These are phyloP conservation scores for Cubamyces sp. DNA, from an alignment of 768 basidiomycete species.

Conservation along the genomic window DNA sequence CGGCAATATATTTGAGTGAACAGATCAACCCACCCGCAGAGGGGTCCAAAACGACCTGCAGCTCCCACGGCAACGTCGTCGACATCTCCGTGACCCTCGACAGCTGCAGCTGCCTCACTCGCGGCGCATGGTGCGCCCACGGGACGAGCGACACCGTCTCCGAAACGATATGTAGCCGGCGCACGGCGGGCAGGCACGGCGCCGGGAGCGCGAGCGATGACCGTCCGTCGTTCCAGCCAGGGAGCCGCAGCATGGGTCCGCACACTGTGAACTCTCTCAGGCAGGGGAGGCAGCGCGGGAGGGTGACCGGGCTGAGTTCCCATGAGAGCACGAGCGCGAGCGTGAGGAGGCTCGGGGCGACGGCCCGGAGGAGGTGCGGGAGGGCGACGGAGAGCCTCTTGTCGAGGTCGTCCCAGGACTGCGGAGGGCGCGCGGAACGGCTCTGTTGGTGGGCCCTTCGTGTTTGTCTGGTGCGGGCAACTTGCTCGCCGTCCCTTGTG, in stretches of 20 bases:
- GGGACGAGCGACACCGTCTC: not conserved
- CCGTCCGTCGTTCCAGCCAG: not conserved
- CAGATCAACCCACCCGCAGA: not conserved
- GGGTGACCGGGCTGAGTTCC: conserved; percentile 2
- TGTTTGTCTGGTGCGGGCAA: not conserved
- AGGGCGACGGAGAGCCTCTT: conserved; percentile 1
- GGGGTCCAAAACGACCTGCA: not conserved
- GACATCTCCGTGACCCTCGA: conserved; percentile 3
- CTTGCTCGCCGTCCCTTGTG: conserved; percentile 2
- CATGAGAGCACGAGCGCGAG: conserved; percentile 12
- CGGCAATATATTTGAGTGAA: not conserved
- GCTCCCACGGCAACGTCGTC: not conserved
- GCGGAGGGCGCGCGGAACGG: not conserved
- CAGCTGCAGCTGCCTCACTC: not conserved
- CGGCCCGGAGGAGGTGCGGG: not conserved
- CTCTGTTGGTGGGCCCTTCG: not conserved
- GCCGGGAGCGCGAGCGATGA: not conserved
- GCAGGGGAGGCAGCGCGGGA: conserved; percentile 5
- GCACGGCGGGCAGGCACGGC: not conserved
- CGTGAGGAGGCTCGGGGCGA: conserved; percentile 5
- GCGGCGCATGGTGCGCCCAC: conserved; percentile 2
- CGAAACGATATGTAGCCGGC: not conserved
- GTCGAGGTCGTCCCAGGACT: not conserved
- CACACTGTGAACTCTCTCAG: conserved; percentile 1
- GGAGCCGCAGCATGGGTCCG: not conserved